Conservation (phyloP, 192 early-diverging fungal species). For the Mortierella claussenii region DNA sequence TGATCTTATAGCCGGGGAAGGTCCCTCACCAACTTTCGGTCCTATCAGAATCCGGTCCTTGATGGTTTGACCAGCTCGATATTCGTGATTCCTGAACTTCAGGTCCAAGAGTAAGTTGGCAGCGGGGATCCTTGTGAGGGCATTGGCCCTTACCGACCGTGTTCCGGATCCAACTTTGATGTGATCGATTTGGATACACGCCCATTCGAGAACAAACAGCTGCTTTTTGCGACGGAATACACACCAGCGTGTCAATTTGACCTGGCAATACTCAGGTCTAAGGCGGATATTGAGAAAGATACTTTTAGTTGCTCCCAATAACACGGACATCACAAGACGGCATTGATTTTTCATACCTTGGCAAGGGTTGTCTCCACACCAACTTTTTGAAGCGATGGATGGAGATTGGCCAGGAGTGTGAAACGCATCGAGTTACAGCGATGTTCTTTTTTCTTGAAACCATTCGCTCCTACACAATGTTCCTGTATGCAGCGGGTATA, state of each 20-base stretch:
- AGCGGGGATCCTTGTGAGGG: conserved; percentile 18
- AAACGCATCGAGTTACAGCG: conserved; percentile 39
- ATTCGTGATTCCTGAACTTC: conserved; percentile 29
- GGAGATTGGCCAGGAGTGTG: conserved; percentile 36
- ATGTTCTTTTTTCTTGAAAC: conserved; percentile 41
- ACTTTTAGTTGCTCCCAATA: conserved; percentile 10
- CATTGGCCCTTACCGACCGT: conserved; percentile 15
- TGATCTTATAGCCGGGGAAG: conserved; percentile 28
- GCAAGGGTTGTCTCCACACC: conserved; percentile 33
- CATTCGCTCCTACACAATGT: conserved; percentile 4
- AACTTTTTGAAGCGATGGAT: conserved; percentile 37
- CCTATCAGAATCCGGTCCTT: conserved; percentile 33
- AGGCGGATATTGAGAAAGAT: conserved; percentile 14
- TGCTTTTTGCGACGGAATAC: conserved; percentile 20
- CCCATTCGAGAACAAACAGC: conserved; percentile 49
- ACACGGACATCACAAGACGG: conserved; percentile 11
- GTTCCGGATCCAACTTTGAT: conserved; percentile 41
- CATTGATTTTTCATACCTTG: conserved; percentile 27
- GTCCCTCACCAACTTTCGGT: conserved; percentile 29
- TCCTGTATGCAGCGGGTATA: conserved; percentile 20
- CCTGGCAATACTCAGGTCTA: conserved; percentile 23
- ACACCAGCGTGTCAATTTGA: conserved; percentile 40
- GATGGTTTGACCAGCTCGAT: conserved; percentile 43
- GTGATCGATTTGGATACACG: conserved; percentile 37
- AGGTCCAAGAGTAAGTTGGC: conserved; percentile 18